phyloP scores from a whole-genome alignment of 2,329 filamentous ascomycete species.

The Nothophoma quercina region DNA sequence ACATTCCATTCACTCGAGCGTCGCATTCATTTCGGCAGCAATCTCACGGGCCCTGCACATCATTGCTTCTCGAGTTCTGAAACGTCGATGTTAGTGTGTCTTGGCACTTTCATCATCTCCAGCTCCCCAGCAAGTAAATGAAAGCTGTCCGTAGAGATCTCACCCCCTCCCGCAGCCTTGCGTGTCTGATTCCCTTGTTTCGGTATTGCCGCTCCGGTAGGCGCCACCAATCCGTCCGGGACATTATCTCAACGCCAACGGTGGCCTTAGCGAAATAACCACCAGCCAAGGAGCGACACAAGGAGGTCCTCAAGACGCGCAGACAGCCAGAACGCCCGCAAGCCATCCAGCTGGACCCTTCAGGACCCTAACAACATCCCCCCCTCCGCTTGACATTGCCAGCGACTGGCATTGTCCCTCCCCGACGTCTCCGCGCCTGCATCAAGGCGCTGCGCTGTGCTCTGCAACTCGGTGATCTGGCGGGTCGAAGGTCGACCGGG shows the following conservation, averaged over 20 bases:
- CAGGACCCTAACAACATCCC: slow-evolving; percentile 8
- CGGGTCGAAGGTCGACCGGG: slow-evolving; percentile 46
- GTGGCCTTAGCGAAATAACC: slow-evolving; percentile 47
- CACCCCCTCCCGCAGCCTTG: slow-evolving; percentile 24
- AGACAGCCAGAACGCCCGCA: slow-evolving; percentile 23
- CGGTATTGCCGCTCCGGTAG: slow-evolving; percentile 29
- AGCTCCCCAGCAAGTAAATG: slow-evolving; percentile 15
- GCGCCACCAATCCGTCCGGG: slow-evolving; percentile 32
- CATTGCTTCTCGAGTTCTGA: slow-evolving; percentile 33
- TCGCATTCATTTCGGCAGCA: slow-evolving; percentile 9
- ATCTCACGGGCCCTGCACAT: slow-evolving; percentile 25
- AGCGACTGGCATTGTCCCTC: slow-evolving; percentile 24
- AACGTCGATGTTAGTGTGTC: slow-evolving; percentile 36
- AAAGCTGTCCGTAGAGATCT: slow-evolving; percentile 28
- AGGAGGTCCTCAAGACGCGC: slow-evolving; percentile 30
- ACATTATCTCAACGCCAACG: slow-evolving; percentile 37
- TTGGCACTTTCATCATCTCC: slow-evolving; percentile 19
- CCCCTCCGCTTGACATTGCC: slow-evolving; percentile 17
- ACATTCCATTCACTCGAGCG: not conserved
- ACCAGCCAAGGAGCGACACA: slow-evolving; percentile 36
- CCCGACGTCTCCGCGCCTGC: slow-evolving; percentile 7
- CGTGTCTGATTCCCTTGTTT: slow-evolving; percentile 32
- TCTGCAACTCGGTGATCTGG: slow-evolving; percentile 37
- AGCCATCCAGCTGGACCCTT: slow-evolving; percentile 15
- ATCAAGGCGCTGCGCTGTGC: slow-evolving; percentile 21